phyloP scores from a whole-genome alignment of 768 basidiomycete species.

The Lepiota venenata region DNA sequence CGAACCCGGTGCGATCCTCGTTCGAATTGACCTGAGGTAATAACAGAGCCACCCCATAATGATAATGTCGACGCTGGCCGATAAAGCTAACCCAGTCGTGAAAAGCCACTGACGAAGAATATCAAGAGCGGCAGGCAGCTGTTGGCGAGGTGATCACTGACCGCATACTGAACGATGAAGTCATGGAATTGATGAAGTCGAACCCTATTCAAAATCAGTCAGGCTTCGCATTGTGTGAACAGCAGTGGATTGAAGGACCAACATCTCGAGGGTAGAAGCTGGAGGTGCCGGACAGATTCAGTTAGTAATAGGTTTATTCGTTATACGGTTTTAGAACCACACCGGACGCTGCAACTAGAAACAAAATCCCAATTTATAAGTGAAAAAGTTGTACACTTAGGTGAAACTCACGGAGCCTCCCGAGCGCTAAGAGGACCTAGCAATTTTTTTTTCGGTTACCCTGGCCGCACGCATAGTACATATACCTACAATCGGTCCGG shows the following conservation, averaged over 20 bases:
- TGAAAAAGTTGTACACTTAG: neutral
- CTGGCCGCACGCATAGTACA: neutral
- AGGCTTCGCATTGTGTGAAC: neutral
- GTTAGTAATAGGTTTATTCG: neutral
- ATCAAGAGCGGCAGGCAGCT: neutral
- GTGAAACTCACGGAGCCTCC: neutral
- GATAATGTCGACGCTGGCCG: conserved; percentile 45
- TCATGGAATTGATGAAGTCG: conserved; percentile 23
- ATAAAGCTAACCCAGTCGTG: conserved; percentile 47
- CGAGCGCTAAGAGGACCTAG: conserved; percentile 2
- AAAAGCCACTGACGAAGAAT: conserved; percentile 38
- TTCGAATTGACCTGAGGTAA: conserved; percentile 37
- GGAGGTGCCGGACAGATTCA: neutral
- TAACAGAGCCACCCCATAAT: conserved; percentile 44
- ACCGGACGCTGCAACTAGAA: conserved; percentile 11
- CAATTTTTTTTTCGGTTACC: neutral
- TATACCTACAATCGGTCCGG: conserved; percentile 15
- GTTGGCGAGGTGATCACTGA: conserved; percentile 15
- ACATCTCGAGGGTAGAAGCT: conserved; percentile 30
- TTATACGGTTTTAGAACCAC: neutral
- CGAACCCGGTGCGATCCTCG: conserved; percentile 33
- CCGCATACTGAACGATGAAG: conserved; percentile 19
- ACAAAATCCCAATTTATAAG: neutral
- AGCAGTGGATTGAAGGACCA: neutral
- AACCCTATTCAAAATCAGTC: conserved; percentile 26